phyloP scores from a whole-genome alignment of 371 early-diverging fungal species.

The Apophysomyces sp. region DNA sequence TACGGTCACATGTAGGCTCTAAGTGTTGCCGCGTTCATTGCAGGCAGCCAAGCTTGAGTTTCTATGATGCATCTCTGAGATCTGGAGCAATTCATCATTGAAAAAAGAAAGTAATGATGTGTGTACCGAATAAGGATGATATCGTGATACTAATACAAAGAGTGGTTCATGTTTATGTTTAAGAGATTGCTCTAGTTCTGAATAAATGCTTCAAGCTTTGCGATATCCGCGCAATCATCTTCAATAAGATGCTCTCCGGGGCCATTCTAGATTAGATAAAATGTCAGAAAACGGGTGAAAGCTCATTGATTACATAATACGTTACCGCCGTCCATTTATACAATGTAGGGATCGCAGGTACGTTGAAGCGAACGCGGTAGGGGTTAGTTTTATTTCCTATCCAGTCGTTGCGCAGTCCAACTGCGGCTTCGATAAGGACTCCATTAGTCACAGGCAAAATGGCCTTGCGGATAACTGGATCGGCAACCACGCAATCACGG shows the following conservation, averaged over 20 bases:
- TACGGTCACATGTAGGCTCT: too few relatives aligned
- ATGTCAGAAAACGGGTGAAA: neutral
- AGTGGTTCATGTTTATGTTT: neutral
- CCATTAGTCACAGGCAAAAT: constrained; percentile 36
- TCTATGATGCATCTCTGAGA: too few relatives aligned
- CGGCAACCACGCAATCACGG: constrained; percentile 59
- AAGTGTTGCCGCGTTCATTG: too few relatives aligned
- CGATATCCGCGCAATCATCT: constrained; percentile 47
- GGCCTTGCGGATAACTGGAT: constrained; percentile 50
- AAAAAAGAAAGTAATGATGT: too few relatives aligned
- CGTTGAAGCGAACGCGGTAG: constrained; percentile 45
- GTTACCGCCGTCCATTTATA: constrained; percentile 56
- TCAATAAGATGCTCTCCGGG: constrained; percentile 46
- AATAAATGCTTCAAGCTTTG: constrained; percentile 42
- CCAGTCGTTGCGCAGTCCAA: constrained; percentile 56
- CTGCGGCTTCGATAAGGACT: constrained; percentile 52
- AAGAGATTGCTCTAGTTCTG: neutral
- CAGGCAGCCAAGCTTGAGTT: too few relatives aligned
- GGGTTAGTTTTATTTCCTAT: constrained; percentile 48
- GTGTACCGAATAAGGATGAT: too few relatives aligned
- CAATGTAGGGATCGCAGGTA: constrained; percentile 57
- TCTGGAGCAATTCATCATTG: too few relatives aligned
- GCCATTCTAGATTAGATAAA: constrained; percentile 25
- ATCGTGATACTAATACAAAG: too few relatives aligned
- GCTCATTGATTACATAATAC: constrained; percentile 3